Evolutionary conservation across 2,329 filamentous ascomycete genomes (phyloP).

Genomic region (Ophiostoma himal-ulmi): DNA sequence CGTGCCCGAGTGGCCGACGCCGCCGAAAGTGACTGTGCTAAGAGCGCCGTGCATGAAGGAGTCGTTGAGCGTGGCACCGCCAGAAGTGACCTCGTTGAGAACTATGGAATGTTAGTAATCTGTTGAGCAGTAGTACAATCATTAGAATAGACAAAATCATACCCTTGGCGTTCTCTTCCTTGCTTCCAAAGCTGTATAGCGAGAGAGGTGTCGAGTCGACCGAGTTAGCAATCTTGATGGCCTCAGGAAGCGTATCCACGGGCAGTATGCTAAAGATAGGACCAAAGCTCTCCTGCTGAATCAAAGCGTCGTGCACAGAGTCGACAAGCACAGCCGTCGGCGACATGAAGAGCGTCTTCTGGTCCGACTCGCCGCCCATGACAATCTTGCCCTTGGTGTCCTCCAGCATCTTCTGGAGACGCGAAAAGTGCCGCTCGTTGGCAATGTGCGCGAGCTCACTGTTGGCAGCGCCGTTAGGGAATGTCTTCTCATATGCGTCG

Average conservation of each 20-base stretch:
- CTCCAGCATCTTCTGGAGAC: constrained; percentile 89
- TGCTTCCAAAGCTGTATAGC: constrained; percentile 78
- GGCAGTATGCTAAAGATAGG: constrained; percentile 82
- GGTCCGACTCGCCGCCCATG: constrained; percentile 77
- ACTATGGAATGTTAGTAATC: constrained; percentile 38
- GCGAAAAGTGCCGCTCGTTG: constrained; percentile 70
- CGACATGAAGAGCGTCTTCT: constrained; percentile 75
- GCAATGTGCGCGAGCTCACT: constrained; percentile 79
- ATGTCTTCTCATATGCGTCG: constrained; percentile 66
- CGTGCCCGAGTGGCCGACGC: constrained; percentile 71
- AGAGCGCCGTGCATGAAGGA: constrained; percentile 48
- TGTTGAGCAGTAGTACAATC: background rate
- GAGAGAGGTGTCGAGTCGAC: constrained; percentile 79
- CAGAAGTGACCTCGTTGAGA: constrained; percentile 57
- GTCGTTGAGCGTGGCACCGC: constrained; percentile 61
- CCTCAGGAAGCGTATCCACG: constrained; percentile 74
- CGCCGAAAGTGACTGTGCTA: constrained; percentile 70
- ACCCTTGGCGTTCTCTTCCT: constrained; percentile 70
- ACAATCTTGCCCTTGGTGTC: constrained; percentile 75
- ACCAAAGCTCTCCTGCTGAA: constrained; percentile 83
- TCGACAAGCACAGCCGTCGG: constrained; percentile 86
- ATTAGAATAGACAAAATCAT: constrained; percentile 23
- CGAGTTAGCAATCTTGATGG: constrained; percentile 72
- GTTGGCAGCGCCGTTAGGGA: constrained; percentile 72
- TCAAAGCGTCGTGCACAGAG: constrained; percentile 66